Base-by-base conservation (phyloP, 495 filamentous ascomycete species). In the Polyplosphaeria fusca region DNA sequence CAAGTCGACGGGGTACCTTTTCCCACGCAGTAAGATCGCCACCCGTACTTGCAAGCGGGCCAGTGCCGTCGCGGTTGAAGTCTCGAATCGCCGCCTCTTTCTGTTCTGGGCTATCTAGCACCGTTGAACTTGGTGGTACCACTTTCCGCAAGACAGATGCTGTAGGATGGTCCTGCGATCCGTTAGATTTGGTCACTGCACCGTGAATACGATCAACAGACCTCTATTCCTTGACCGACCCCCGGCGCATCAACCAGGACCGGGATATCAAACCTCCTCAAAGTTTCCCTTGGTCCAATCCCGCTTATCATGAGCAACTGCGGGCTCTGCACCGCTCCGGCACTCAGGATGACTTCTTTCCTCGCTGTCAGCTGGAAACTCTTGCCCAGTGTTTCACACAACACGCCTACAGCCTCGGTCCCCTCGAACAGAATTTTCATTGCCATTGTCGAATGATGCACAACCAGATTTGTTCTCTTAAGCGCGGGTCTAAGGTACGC, bases 281-380 rank as follows among this genome's bases (percentile, higher is more conserved):
- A 74, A 22, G 82, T 74, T 0, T 58, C 60, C 2, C 53, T 51
- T 0, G 81, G 77, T 0, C 85, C 85, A 46, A 89, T 51, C 18
- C 53, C 53, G 45, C 26, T 38, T 11, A 68, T 53, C 61, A 67
- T 61, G 4, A 70, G 57, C 35, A 64, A 24, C 52, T 68, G 55
- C 11, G 53, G 65, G 0, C 62, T 64, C 12, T 65, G 58, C 40
- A 74, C 66, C 14, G 60, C 73, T 5, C 81, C 81, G 2, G 79
- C 78, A 2, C 79, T 77, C 0, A 85, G 24, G 35, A 86, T 80
- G 45, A 86, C 76, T 64, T 85, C 81, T 46, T 76, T 74, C 2
- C 52, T 67, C 5, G 80, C 79, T 2, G 45, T 56, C 1, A 80
- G 61, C 2, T 62, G 74, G 67, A 71, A 78, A 13, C 68, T 47